Conservation (phyloP, 805 yeast species). For the Metschnikowia matae region DNA sequence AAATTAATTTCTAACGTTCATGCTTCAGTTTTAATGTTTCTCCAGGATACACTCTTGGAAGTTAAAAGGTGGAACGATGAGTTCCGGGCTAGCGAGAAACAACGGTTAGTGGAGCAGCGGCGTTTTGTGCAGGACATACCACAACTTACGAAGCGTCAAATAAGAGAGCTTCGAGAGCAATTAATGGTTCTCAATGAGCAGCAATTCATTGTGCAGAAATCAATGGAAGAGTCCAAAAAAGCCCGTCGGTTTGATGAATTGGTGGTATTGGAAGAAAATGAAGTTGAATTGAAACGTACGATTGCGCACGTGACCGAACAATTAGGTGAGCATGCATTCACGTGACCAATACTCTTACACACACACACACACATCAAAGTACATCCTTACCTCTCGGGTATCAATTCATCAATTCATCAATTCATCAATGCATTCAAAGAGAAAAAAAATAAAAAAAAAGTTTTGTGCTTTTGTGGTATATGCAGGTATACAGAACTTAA, state of each 20-base stretch:
- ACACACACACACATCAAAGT: too few species aligned
- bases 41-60: conserved; percentile 64
- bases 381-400: too few species aligned
- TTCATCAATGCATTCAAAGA: too few species aligned
- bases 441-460: too few species aligned
- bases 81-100: conserved; percentile 30
- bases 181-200: conserved; percentile 88
- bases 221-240: conserved; percentile 58
- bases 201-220: conserved; percentile 60
- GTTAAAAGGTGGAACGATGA: conserved; percentile 56
- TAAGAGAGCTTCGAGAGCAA: conserved; percentile 62
- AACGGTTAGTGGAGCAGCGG: conserved; percentile 15
- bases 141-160: conserved; percentile 45
- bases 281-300: conserved; percentile 52
- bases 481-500: too few species aligned
- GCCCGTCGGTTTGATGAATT: conserved; percentile 77
- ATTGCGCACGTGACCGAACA: conserved; percentile 42
- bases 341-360: background rate
- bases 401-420: too few species aligned
- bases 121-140: conserved; percentile 14
- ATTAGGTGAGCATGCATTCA: conserved; percentile 53
- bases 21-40: conserved; percentile 50
- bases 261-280: conserved; percentile 51
- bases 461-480: too few species aligned
- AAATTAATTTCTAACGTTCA: conserved; percentile 49